phyloP scores from a whole-genome alignment of 306 rosid genomes.

The Ochetophila trinervis region DNA sequence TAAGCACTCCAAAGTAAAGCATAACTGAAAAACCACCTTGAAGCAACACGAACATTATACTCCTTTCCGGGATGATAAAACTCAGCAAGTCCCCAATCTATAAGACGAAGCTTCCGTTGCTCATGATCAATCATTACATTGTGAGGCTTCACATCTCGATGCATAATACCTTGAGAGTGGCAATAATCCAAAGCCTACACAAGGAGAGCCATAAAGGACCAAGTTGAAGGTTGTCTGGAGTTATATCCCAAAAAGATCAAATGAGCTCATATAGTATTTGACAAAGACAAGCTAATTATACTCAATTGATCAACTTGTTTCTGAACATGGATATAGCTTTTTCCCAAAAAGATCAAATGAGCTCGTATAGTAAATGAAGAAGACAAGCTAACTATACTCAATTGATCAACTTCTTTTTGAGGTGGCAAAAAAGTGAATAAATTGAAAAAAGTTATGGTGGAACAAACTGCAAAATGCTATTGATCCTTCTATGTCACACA shows the following conservation, averaged over 20 bases:
- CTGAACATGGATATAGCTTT: too few species aligned
- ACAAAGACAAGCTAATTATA: background rate
- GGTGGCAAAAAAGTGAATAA: background rate
- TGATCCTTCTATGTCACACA: background rate
- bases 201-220: constrained; percentile 2
- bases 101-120: constrained; percentile 45
- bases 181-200: constrained; percentile 45
- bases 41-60: constrained; percentile 46
- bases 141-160: constrained; percentile 48
- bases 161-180: constrained; percentile 49
- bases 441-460: background rate
- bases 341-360: background rate
- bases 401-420: background rate
- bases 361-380: background rate
- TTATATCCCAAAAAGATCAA: background rate
- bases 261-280: too few species aligned
- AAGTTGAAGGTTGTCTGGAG: background rate
- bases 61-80: constrained; percentile 46
- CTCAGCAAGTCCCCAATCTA: constrained; percentile 50
- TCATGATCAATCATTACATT: constrained; percentile 48
- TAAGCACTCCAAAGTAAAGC: background rate
- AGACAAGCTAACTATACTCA: background rate
- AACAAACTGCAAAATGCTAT: background rate
- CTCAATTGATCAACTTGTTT: background rate
- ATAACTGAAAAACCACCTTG: constrained; percentile 27